These are phyloP conservation scores for Brassica cretica DNA, from an alignment of 345 rosid species.

Conservation along the genomic window DNA sequence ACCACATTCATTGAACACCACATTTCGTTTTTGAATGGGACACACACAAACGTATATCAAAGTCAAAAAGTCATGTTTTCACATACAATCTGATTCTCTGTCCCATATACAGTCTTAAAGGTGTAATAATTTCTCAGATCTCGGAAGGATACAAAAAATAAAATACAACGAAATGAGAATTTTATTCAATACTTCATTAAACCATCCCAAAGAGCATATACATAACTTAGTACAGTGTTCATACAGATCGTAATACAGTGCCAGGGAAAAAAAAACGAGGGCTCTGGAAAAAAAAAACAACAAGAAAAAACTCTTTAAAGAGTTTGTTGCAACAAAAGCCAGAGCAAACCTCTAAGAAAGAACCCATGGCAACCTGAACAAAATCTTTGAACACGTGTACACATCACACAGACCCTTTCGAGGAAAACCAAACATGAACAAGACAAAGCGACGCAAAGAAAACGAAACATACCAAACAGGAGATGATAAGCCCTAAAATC, in stretches of 20 bases:
- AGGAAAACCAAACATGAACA: slow-evolving; percentile 25
- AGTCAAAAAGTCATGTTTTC: slow-evolving; percentile 13
- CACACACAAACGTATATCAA: slow-evolving; percentile 13
- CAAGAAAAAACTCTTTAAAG: slow-evolving; percentile 32
- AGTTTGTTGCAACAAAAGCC: slow-evolving; percentile 41
- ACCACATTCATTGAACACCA: slow-evolving; percentile 30
- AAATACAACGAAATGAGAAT: slow-evolving; percentile 27
- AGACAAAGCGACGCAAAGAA: slow-evolving; percentile 3
- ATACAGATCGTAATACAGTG: slow-evolving; percentile 22
- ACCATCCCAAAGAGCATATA: slow-evolving; percentile 34
- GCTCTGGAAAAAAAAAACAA: slow-evolving; percentile 32
- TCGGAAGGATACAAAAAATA: neutral
- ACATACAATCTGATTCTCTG: slow-evolving; percentile 21
- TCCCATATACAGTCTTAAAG: slow-evolving; percentile 3
- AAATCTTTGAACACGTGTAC: slow-evolving; percentile 14
- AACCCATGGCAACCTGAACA: slow-evolving; percentile 29
- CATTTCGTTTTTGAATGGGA: neutral
- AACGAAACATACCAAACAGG: slow-evolving; percentile 8
- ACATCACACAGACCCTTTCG: slow-evolving; percentile 28
- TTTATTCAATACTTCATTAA: slow-evolving; percentile 34
- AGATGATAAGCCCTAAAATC: slow-evolving; percentile 32
- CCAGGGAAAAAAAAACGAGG: slow-evolving; percentile 27
- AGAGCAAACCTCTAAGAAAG: slow-evolving; percentile 28
- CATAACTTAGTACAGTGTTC: slow-evolving; percentile 23
- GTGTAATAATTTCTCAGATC: slow-evolving; percentile 1